A percentile compares a stretch with the other conserved stretches of the same genome.
phyloP scores from a whole-genome alignment of 805 yeast genomes.

The Suhomyces prunicola region DNA sequence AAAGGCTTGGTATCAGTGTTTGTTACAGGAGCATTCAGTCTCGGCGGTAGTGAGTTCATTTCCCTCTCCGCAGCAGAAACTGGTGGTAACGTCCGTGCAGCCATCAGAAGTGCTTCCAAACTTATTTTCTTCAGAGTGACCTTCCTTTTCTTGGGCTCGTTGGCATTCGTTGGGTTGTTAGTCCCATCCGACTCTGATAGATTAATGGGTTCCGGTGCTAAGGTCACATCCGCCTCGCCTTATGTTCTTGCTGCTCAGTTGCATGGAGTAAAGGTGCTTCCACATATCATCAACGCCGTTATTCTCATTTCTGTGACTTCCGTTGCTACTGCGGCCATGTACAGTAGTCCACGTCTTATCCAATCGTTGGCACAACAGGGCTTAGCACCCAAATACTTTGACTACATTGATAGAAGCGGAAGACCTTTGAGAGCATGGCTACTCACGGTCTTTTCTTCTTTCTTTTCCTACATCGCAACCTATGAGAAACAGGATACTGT shows the following conservation, averaged over 20 bases:
- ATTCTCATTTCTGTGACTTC: conserved; percentile 31
- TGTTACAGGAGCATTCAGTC: conserved; percentile 31
- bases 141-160: conserved; percentile 27
- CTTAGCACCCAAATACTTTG: conserved; percentile 25
- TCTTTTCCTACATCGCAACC: conserved; percentile 26
- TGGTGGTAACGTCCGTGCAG: conserved; percentile 20
- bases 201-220: conserved; percentile 31
- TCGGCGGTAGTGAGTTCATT: conserved; percentile 34
- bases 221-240: conserved; percentile 24
- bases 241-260: conserved; percentile 27
- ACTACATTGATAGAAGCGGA: conserved; percentile 24
- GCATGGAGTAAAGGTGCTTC: conserved; percentile 25
- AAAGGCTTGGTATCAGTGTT: conserved; percentile 30
- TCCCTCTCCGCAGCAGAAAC: conserved; percentile 29
- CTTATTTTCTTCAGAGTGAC: conserved; percentile 26
- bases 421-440: conserved; percentile 28
- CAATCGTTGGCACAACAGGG: conserved; percentile 28
- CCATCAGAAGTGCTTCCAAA: conserved; percentile 21
- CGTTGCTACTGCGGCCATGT: conserved; percentile 31
- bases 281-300: conserved; percentile 32
- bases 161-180: conserved; percentile 32
- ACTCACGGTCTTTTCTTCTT: conserved; percentile 19
- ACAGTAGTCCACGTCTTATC: conserved; percentile 24
- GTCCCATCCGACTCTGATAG: conserved; percentile 33
- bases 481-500: conserved; percentile 30